Percentiles rank a stretch among this genome's conserved stretches.
These are phyloP conservation scores for Hymenoscyphus scutula DNA, from an alignment of 2,329 filamentous ascomycete species.

Conservation along the genomic window DNA sequence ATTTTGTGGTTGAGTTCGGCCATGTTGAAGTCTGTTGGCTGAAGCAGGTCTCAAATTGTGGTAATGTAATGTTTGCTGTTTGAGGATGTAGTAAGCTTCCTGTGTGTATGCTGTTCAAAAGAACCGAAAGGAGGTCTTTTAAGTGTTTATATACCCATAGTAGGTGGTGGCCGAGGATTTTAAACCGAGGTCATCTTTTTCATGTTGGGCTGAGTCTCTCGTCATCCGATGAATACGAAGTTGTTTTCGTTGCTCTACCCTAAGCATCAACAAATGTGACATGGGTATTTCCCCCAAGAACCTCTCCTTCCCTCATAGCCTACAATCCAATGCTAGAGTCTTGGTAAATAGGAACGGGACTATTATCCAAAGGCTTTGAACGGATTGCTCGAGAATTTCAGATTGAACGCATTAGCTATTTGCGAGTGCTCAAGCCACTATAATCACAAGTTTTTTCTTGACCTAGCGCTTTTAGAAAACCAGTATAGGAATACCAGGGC, in stretches of 20 bases:
- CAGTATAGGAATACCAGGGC: too few species aligned
- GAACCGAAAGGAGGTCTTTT: background rate
- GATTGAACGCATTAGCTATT: too few species aligned
- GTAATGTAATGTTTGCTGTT: background rate
- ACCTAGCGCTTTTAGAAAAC: too few species aligned
- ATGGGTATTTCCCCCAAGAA: background rate
- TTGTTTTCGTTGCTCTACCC: background rate
- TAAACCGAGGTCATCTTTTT: background rate
- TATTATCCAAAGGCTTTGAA: too few species aligned
- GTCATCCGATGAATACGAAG: background rate
- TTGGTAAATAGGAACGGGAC: too few species aligned
- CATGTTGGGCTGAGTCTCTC: background rate
- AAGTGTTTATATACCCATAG: background rate
- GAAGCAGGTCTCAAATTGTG: background rate
- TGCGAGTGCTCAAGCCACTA: too few species aligned
- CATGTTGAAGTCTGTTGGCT: background rate
- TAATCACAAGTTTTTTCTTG: too few species aligned
- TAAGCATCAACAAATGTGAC: too few species aligned
- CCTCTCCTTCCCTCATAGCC: background rate
- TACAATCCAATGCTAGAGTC: too few species aligned
- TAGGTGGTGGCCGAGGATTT: background rate
- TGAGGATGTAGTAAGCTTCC: too few species aligned
- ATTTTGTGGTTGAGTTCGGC: slow-evolving; percentile 11
- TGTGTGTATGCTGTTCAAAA: background rate
- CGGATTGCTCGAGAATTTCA: too few species aligned